A percentile compares a stretch with the other conserved stretches of the same genome.
Evolutionary conservation across 2,329 filamentous ascomycete species (phyloP).

Genomic region (Monosporascus cannonballus): DNA sequence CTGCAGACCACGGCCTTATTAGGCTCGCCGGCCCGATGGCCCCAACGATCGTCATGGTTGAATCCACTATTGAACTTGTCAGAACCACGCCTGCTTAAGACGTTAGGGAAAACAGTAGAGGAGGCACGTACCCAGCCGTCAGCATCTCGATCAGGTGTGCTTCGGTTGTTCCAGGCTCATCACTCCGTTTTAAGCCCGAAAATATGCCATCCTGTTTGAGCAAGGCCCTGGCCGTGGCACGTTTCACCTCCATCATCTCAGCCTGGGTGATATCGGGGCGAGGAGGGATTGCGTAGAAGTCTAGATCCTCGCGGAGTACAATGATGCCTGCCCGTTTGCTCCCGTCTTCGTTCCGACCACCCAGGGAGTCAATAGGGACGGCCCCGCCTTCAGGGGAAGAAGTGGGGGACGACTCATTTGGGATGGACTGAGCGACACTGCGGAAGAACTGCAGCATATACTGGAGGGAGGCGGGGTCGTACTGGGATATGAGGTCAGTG

Average conservation of each 20-base stretch:
- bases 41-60: constrained; percentile 92
- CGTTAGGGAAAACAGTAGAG: neutral
- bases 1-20: constrained; percentile 99
- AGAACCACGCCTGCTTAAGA: constrained; percentile 3
- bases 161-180: constrained; percentile 93
- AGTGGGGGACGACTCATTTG: constrained; percentile 62
- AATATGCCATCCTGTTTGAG: constrained; percentile 92
- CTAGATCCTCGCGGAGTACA: constrained; percentile 88
- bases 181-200: constrained; percentile 87
- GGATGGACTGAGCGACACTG: constrained; percentile 92
- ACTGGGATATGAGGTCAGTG: constrained; percentile 54
- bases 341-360: constrained; percentile 50
- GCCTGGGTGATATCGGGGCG: constrained; percentile 72
- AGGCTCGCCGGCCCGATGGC: constrained; percentile 92
- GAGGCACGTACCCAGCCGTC: constrained; percentile 75
- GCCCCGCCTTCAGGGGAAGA: constrained; percentile 57
- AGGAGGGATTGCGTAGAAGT: constrained; percentile 96
- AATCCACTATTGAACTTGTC: constrained; percentile 62
- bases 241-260: constrained; percentile 95
- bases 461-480: constrained; percentile 90
- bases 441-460: constrained; percentile 99
- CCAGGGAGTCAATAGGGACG: constrained; percentile 66
- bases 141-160: constrained; percentile 99
- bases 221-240: constrained; percentile 80
- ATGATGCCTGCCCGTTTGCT: constrained; percentile 93